Evolutionary conservation across 169 alveolate species (phyloP), one percentile per base, ranked within the genome.

Genomic region (Neospora caninum): DNA sequence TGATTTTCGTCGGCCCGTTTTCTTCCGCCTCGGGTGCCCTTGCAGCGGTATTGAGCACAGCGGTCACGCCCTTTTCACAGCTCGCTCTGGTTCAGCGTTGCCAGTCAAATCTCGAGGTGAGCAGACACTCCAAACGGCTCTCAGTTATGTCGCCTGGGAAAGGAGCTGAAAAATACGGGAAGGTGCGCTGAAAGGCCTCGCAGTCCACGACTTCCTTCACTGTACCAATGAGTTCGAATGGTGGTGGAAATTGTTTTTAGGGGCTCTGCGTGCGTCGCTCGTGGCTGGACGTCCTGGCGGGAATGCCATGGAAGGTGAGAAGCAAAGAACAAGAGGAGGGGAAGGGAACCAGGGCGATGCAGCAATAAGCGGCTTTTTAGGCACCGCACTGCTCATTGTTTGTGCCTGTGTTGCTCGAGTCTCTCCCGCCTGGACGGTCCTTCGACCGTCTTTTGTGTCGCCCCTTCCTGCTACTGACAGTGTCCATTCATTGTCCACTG

Each of bases 21-120:
- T 53, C 20, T 64, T 22, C 7, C n/a, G 73, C n/a, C 20, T 64
- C 20, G 16, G n/a, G 4, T 64, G 49, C 42, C 39, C 84, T 49
- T 82, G 53, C 89, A 82, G 89, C 89, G 89, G 69, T 82, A 49
- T 82, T 82, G 67, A 82, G 89, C 67, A 82, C 89, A 9, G 89
- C 89, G 18, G 67, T 82, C 69, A 82, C 89, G 10, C 89, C 89
- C 0, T 82, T 82, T 49, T 82, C 89, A 0, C 89, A 82, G 89
- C 89, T 82, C 10, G 89, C 89, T 9, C 89, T 82, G 25, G 89
- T 82, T 36, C 89, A 82, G 67, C 53, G 89, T 9, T 82, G 89
- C 38, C 89, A 82, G 67, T 82, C 89, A 13, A 82, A 82, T 41
- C 29, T 82, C 38, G 89, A 82, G 64, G 89, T 82, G 36, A 80